Conservation (phyloP, 805 yeast species). For the Ogataea naganishii region DNA sequence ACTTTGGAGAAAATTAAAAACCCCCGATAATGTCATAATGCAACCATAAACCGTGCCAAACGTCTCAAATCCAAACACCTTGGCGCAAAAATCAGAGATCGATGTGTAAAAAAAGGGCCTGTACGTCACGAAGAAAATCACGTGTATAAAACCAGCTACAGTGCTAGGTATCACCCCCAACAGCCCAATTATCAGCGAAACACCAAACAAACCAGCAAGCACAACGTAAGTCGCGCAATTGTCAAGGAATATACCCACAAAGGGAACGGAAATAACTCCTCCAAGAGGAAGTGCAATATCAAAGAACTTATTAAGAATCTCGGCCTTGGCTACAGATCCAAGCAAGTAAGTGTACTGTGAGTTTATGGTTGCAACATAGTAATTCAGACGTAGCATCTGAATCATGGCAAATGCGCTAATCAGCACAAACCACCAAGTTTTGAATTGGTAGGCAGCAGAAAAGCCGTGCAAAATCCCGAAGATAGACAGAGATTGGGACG, state of each 20-base stretch:
- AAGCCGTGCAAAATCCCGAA: conserved; percentile 49
- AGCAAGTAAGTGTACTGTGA: conserved; percentile 44
- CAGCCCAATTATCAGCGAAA: conserved; percentile 38
- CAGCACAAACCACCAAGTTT: conserved; percentile 42
- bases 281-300: conserved; percentile 50
- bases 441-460: conserved; percentile 38
- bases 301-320: conserved; percentile 34
- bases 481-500: conserved; percentile 32
- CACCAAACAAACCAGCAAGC: conserved; percentile 27
- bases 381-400: conserved; percentile 49
- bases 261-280: conserved; percentile 45
- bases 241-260: conserved; percentile 44
- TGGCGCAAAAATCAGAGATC: conserved; percentile 49
- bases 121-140: conserved; percentile 40
- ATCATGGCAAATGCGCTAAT: conserved; percentile 43
- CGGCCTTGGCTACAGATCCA: conserved; percentile 28
- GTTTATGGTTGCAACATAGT: conserved; percentile 49
- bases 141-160: conserved; percentile 33
- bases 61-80: conserved; percentile 54
- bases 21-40: conserved; percentile 43
- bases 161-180: conserved; percentile 35
- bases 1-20: conserved; percentile 39
- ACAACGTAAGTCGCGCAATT: conserved; percentile 38
- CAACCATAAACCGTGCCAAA: conserved; percentile 54
- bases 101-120: conserved; percentile 55